Evolutionary conservation across 2,329 filamentous ascomycete species (phyloP).

Genomic region (Penicillium sp.): DNA sequence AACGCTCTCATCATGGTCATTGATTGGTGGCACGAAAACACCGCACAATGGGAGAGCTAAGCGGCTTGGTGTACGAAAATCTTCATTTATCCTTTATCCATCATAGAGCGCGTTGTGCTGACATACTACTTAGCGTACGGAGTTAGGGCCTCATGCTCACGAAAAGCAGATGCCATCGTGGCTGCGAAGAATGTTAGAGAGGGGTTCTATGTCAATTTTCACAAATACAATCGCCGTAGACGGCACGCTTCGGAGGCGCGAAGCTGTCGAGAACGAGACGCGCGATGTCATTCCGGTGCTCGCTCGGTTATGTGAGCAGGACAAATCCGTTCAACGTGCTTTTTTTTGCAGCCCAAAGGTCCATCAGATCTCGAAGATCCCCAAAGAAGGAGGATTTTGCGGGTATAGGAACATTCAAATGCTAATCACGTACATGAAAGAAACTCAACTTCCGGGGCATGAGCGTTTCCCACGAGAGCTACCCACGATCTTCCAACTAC

Average conservation of each 20-base stretch:
- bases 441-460: conserved; percentile 48
- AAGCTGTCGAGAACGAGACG: conserved; percentile 41
- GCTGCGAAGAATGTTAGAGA: conserved; percentile 55
- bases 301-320: conserved; percentile 55
- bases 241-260: conserved; percentile 37
- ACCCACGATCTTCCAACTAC: conserved; percentile 71
- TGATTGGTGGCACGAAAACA: too few species aligned
- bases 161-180: conserved; percentile 66
- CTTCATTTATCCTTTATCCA: too few species aligned
- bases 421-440: conserved; percentile 68
- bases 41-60: too few species aligned
- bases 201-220: too few species aligned
- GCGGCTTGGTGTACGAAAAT: too few species aligned
- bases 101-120: too few species aligned
- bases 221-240: too few species aligned
- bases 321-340: conserved; percentile 56
- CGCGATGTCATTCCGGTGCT: conserved; percentile 55
- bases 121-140: conserved; percentile 43
- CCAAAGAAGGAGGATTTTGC: conserved; percentile 81
- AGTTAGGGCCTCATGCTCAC: conserved; percentile 63
- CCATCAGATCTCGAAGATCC: conserved; percentile 71
- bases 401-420: conserved; percentile 95
- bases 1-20: too few species aligned
- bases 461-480: conserved; percentile 53
- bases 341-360: conserved; percentile 71